A percentile compares a stretch with the other conserved stretches of the same genome.
These are phyloP conservation scores for Aspergillus pseudotamarii DNA, from an alignment of 2,329 filamentous ascomycete genomes.

Conservation along the genomic window DNA sequence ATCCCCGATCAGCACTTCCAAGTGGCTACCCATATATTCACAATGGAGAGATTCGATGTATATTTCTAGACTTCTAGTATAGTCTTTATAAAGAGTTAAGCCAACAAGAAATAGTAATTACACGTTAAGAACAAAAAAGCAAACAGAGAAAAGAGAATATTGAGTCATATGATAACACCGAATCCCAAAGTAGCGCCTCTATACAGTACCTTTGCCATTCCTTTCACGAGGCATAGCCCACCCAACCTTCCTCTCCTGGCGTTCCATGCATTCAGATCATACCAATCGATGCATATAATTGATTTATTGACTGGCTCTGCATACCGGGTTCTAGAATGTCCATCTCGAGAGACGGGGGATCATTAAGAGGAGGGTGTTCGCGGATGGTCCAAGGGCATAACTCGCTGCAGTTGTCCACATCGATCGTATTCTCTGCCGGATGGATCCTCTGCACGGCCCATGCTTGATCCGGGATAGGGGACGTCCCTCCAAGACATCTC, in stretches of 20 bases:
- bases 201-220: neutral
- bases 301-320: slow-evolving; percentile 35
- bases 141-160: neutral
- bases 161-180: neutral
- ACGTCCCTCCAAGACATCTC: slow-evolving; percentile 34
- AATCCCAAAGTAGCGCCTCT: neutral
- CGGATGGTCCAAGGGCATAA: slow-evolving; percentile 44
- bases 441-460: slow-evolving; percentile 43
- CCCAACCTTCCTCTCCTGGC: neutral
- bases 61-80: neutral
- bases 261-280: slow-evolving; percentile 28
- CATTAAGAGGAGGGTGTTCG: slow-evolving; percentile 37
- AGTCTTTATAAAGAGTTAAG: neutral
- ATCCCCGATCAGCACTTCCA: no score
- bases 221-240: neutral
- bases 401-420: slow-evolving; percentile 41
- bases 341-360: slow-evolving; percentile 36
- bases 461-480: slow-evolving; percentile 29
- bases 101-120: neutral
- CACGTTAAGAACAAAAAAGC: neutral
- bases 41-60: neutral
- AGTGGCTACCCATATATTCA: neutral
- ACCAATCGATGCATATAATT: slow-evolving; percentile 40
- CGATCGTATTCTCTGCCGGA: slow-evolving; percentile 37
- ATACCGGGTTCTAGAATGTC: slow-evolving; percentile 37